Evolutionary conservation across 2,329 filamentous ascomycete genomes (phyloP).

Genomic region (Proliferodiscus dingleyae): DNA sequence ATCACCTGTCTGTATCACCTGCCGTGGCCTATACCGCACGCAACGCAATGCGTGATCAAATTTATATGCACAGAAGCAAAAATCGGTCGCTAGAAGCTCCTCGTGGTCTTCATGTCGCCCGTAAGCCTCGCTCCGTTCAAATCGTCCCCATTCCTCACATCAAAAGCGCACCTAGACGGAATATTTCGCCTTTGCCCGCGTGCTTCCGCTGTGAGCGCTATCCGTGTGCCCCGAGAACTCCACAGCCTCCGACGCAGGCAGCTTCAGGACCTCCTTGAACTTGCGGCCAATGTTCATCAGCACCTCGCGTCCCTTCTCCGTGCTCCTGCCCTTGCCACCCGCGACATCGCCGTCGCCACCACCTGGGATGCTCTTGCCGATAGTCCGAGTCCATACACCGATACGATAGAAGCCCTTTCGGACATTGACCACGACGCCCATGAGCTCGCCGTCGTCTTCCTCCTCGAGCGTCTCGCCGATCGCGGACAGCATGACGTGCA

Average conservation of each 20-base stretch:
- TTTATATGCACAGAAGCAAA: too few relatives aligned
- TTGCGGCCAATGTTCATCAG: conserved; percentile 78
- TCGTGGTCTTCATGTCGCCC: too few relatives aligned
- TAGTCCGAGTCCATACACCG: conserved; percentile 93
- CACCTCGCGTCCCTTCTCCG: conserved; percentile 80
- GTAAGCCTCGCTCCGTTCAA: too few relatives aligned
- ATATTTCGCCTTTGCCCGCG: conserved; percentile 92
- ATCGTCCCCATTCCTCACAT: too few relatives aligned
- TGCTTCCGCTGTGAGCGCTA: conserved; percentile 86
- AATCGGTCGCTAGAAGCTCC: too few relatives aligned
- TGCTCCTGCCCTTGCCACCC: conserved; percentile 70
- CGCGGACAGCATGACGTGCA: conserved; percentile 92
- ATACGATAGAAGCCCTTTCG: conserved; percentile 98
- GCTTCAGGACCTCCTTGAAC: conserved; percentile 88
- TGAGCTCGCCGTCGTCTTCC: conserved; percentile 93
- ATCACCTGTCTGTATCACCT: too few relatives aligned
- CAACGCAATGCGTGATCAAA: too few relatives aligned
- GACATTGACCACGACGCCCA: conserved; percentile 99
- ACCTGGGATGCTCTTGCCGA: conserved; percentile 75
- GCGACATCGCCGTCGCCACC: conserved; percentile 69
- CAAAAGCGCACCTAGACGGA: conserved; percentile 55
- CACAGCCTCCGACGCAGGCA: conserved; percentile 70
- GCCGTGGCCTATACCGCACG: too few relatives aligned
- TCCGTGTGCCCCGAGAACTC: conserved; percentile 98
- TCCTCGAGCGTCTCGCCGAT: conserved; percentile 99